These are phyloP conservation scores for Geranium brycei DNA, from an alignment of 345 rosid species.

Conservation along the genomic window DNA sequence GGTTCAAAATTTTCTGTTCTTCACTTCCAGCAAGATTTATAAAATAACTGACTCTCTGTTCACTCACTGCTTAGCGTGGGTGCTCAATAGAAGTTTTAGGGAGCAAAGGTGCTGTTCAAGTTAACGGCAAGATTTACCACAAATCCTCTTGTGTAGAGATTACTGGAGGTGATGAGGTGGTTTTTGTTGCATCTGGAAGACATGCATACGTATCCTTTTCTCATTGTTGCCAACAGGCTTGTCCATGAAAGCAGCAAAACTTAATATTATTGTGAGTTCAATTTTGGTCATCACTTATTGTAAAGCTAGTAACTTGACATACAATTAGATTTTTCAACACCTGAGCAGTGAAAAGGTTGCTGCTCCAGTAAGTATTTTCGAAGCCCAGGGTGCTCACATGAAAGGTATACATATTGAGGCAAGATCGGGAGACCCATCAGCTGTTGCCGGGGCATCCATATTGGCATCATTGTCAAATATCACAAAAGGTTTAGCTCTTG, in stretches of 20 bases:
- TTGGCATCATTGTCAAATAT: slow-evolving; percentile 68
- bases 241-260: no score
- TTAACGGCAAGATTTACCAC: slow-evolving; percentile 52
- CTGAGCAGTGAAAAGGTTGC: slow-evolving; percentile 48
- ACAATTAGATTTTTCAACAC: slow-evolving; percentile 76
- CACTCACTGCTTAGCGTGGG: slow-evolving; percentile 37
- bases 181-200: slow-evolving; percentile 53
- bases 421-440: slow-evolving; percentile 73
- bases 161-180: slow-evolving; percentile 84
- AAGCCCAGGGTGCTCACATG: slow-evolving; percentile 51
- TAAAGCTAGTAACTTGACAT: slow-evolving; percentile 42
- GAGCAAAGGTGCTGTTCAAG: slow-evolving; percentile 71
- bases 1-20: background rate
- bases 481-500: slow-evolving; percentile 40
- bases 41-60: slow-evolving; percentile 10
- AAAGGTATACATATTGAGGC: slow-evolving; percentile 70
- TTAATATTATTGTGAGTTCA: slow-evolving; percentile 1
- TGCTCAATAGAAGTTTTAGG: slow-evolving; percentile 66
- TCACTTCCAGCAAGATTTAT: background rate
- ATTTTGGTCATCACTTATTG: no score
- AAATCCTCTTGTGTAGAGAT: slow-evolving; percentile 37
- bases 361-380: slow-evolving; percentile 57
- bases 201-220: slow-evolving; percentile 95
- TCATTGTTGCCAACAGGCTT: background rate
- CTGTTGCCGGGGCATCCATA: slow-evolving; percentile 83